phyloP scores from a whole-genome alignment of 331 rosid genomes.

The Malus hybrid region DNA sequence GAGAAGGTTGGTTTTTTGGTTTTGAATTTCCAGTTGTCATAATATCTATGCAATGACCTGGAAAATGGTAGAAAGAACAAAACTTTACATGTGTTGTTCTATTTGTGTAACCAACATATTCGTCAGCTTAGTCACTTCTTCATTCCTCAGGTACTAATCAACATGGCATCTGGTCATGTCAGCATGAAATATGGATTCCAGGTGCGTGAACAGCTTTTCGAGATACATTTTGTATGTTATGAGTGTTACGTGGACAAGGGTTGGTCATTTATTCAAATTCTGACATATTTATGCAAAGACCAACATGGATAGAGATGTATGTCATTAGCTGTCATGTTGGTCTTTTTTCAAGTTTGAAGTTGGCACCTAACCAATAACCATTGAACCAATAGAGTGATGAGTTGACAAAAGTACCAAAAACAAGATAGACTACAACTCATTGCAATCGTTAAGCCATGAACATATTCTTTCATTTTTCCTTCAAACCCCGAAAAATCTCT shows the following conservation, averaged over 20 bases:
- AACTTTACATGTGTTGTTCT: background rate
- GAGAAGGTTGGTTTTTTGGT: constrained; percentile 52
- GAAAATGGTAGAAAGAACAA: background rate
- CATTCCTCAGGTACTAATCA: constrained; percentile 80
- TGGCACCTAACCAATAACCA: background rate
- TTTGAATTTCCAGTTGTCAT: constrained; percentile 2
- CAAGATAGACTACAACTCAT: background rate
- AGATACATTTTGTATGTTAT: constrained; percentile 6
- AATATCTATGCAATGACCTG: constrained; percentile 1
- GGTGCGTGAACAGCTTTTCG: constrained; percentile 36
- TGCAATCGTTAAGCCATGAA: background rate
- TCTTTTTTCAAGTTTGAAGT: background rate
- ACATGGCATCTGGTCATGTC: constrained; percentile 96
- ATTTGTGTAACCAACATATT: constrained; percentile 39
- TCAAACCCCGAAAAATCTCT: background rate
- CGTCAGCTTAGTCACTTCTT: constrained; percentile 96
- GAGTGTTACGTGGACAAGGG: background rate
- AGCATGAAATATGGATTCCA: constrained; percentile 97
- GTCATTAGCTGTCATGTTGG: background rate
- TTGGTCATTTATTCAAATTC: background rate
- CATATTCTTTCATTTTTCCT: background rate
- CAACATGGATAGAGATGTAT: background rate
- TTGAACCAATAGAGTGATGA: background rate
- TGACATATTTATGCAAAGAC: too few relatives aligned
- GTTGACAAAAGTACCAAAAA: background rate